A percentile compares a stretch with the other conserved stretches of the same genome.
Evolutionary conservation across 2,329 filamentous ascomycete species (phyloP).

Genomic region (Apiospora arundinis): DNA sequence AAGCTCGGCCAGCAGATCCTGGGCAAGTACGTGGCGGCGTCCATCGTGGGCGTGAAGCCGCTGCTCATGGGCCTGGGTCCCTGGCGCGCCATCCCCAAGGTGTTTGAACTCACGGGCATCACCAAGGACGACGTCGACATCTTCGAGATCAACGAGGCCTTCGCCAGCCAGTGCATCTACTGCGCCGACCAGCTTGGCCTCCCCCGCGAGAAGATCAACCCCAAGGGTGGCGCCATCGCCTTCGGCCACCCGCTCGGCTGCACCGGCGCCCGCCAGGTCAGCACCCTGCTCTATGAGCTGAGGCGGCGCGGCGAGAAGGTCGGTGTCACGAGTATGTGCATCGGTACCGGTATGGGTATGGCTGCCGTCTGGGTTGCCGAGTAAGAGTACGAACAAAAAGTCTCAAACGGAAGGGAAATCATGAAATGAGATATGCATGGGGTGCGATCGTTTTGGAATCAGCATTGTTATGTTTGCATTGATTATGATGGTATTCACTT

Average conservation of each 20-base stretch:
- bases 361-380: slow-evolving; percentile 95
- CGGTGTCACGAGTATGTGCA: slow-evolving; percentile 94
- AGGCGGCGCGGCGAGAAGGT: slow-evolving; percentile 83
- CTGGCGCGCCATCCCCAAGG: slow-evolving; percentile 94
- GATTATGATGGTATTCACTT: neutral
- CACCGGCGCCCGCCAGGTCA: slow-evolving; percentile 92
- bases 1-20: slow-evolving; percentile 86
- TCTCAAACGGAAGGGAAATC: neutral
- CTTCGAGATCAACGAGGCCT: slow-evolving; percentile 99
- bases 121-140: slow-evolving; percentile 92
- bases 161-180: slow-evolving; percentile 93
- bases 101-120: slow-evolving; percentile 86
- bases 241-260: slow-evolving; percentile 95
- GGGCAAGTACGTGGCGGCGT: slow-evolving; percentile 89
- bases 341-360: slow-evolving; percentile 98
- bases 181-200: slow-evolving; percentile 88
- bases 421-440: neutral
- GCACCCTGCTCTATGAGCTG: slow-evolving; percentile 89
- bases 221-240: slow-evolving; percentile 94
- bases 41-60: slow-evolving; percentile 87
- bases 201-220: slow-evolving; percentile 88
- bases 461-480: neutral
- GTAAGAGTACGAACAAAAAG: slow-evolving; percentile 52
- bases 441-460: neutral
- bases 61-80: slow-evolving; percentile 96